These are phyloP conservation scores for Syzygium malaccense DNA, from an alignment of 441 rosid genomes.

Conservation along the genomic window DNA sequence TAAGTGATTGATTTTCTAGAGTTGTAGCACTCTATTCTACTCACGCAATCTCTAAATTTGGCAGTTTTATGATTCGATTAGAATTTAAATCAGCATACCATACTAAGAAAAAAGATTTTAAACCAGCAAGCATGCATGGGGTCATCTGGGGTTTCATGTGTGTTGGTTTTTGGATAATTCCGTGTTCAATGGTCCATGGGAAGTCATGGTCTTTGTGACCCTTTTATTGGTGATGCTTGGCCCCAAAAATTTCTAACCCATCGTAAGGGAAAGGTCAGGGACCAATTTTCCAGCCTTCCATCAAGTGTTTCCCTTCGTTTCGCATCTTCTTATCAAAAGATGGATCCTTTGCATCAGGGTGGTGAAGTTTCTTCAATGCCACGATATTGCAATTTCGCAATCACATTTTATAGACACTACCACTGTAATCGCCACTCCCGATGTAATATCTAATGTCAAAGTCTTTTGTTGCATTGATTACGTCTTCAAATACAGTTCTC, in stretches of 20 bases:
- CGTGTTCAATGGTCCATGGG: not conserved
- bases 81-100: accelerated
- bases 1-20: not conserved
- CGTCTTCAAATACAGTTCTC: too few species aligned
- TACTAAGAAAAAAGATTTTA: not conserved
- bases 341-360: too few species aligned
- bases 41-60: not conserved
- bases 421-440: too few species aligned
- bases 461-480: too few species aligned
- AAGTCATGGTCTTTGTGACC: not conserved
- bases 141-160: not conserved
- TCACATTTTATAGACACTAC: too few species aligned
- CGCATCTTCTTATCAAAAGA: too few species aligned
- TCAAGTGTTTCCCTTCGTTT: too few species aligned
- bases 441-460: too few species aligned
- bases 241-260: not conserved
- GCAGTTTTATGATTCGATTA: not conserved
- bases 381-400: too few species aligned
- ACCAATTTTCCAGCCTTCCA: not conserved
- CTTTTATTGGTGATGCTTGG: not conserved
- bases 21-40: not conserved
- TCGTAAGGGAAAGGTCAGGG: not conserved
- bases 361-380: too few species aligned
- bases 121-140: not conserved
- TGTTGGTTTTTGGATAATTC: not conserved